Percentiles rank a stretch among this genome's conserved stretches.
Evolutionary conservation across 305 asterid species (phyloP).

Genomic region (Fraxinus platypoda): DNA sequence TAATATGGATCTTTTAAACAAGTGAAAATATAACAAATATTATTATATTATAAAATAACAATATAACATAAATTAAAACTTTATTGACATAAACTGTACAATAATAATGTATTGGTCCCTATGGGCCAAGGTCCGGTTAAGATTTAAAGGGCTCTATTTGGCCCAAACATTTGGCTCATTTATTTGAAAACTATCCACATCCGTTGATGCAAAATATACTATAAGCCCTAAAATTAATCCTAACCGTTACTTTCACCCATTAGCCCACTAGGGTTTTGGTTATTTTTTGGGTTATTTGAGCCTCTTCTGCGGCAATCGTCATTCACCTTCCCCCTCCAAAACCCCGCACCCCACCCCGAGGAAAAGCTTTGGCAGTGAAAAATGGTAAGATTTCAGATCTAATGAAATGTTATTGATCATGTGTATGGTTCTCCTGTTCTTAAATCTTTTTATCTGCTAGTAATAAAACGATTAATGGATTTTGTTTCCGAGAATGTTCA

Average conservation of each 20-base stretch:
- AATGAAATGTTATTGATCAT: neutral
- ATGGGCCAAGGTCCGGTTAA: neutral
- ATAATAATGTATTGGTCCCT: neutral
- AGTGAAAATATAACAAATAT: no score
- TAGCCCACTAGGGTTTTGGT: constrained; percentile 33
- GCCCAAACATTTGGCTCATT: neutral
- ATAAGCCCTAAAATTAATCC: neutral
- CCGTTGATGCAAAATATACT: neutral
- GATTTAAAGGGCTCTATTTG: neutral
- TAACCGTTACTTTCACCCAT: constrained; percentile 3
- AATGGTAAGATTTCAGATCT: constrained; percentile 37
- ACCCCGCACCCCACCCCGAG: constrained; percentile 11
- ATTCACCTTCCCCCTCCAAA: neutral
- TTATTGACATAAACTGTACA: neutral
- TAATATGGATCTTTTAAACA: neutral
- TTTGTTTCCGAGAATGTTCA: neutral
- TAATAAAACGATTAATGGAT: neutral
- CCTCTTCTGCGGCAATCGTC: constrained; percentile 2
- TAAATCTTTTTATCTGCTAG: neutral
- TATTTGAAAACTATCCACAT: neutral
- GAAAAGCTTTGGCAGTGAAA: constrained; percentile 20
- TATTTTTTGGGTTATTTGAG: constrained; percentile 17
- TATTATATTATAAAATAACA: neutral
- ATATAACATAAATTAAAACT: neutral
- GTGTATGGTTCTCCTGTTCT: neutral